These are phyloP conservation scores for Penicillium waksmanii DNA, from an alignment of 495 filamentous ascomycete genomes.

Conservation along the genomic window DNA sequence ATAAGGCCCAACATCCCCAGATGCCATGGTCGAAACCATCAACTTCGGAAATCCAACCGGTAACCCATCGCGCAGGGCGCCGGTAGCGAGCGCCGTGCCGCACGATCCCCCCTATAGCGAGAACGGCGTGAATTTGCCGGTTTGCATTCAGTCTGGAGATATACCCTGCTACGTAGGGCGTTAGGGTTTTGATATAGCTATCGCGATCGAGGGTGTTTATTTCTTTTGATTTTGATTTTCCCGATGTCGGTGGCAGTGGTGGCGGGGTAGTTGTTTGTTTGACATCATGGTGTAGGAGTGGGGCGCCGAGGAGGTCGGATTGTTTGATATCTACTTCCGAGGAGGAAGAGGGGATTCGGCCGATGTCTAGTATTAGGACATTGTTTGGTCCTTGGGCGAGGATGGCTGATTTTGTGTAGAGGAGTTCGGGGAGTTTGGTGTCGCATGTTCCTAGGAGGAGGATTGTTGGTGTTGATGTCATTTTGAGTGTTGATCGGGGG, in stretches of 20 bases:
- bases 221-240: not conserved
- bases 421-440: conserved; percentile 64
- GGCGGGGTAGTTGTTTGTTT: not conserved
- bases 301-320: conserved; percentile 33
- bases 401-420: conserved; percentile 51
- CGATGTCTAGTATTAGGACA: conserved; percentile 61
- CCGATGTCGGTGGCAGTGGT: too few species aligned
- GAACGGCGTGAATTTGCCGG: conserved; percentile 53
- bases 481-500: not conserved
- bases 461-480: conserved; percentile 44
- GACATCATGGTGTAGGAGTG: not conserved
- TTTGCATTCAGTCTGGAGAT: conserved; percentile 38
- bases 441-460: conserved; percentile 69
- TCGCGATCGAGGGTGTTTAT: conserved; percentile 42
- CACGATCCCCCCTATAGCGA: conserved; percentile 63
- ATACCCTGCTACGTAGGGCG: conserved; percentile 36
- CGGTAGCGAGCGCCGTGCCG: conserved; percentile 58
- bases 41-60: conserved; percentile 70
- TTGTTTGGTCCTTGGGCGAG: conserved; percentile 40
- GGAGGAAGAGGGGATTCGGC: conserved; percentile 45
- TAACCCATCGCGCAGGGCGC: conserved; percentile 59
- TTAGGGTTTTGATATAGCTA: conserved; percentile 56
- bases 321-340: conserved; percentile 52
- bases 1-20: conserved; percentile 59
- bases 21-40: conserved; percentile 70